Base-by-base conservation (phyloP, 129 eudicot genomes). In the Silybum marianum region DNA sequence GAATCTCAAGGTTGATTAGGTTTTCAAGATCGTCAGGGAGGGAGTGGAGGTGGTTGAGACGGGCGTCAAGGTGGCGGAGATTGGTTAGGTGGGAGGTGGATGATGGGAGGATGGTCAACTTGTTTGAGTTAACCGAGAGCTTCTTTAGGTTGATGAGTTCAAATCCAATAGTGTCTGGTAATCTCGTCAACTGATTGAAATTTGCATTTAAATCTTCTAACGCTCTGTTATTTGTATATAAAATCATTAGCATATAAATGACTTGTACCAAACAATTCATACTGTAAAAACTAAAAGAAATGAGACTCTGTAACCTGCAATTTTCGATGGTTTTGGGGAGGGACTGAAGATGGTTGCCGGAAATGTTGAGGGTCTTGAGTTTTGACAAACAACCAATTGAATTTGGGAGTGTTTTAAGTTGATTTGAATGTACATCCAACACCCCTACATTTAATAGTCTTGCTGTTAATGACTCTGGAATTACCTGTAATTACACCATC, bases 21-120 rank as follows among this genome's bases (percentile, higher is more conserved):
- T 92, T 92, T 71, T 94, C 98, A 16, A 94, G 97, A 75, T 92
- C 96, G 0, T 87, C 93, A 2, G 98, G 98, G 24, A 94, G 96
- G 51, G 91, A 82, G 1, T 88, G 84, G 38, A 94, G 92, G 89
- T 90, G 89, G 89, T 94, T 94, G 28, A 94, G 93, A 9, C 97
- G 92, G 28, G 92, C 97, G 75, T 94, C 98, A 9, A 94, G 89
- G 82, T 78, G 74, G 69, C 90, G 90, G 12, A 94, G 93, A 40
- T 83, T 85, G 84, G 96, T 94, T 18, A 92, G 82, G 81, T 94
- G 98, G 73, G 97, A 91, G 76, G 91, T 90, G 34, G 98, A 94
- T 71, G 82, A 80, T 6, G 98, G 98, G 58, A 94, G 95, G 85
- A 72, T 87, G 13, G 77, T 14, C 7, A 94, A 79, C 80, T 91